Evolutionary conservation across 768 basidiomycete genomes (phyloP), one percentile per base, ranked within the genome.

Genomic region (Collybia mongolica): DNA sequence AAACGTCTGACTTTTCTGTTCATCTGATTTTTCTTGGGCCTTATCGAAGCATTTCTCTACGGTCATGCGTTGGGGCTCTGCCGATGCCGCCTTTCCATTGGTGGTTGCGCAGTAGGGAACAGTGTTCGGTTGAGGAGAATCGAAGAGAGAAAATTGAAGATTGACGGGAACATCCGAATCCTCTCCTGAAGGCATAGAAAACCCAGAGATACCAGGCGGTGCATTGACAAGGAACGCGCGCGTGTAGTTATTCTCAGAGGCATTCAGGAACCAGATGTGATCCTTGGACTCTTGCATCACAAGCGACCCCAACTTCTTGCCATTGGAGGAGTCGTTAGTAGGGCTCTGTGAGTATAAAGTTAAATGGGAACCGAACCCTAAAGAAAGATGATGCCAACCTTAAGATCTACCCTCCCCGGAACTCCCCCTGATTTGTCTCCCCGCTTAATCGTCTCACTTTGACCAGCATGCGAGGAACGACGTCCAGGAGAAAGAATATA

Each of bases 1-100:
- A 63, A 90, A 91, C 4, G 70, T 55, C 62, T 91, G 88, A 54
- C 79, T 82, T 56, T 64, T 65, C 57, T 76, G 70, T 17, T 53
- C 38, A 29, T 44, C 42, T 39, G 46, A 42, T 11, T 45, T 26
- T 26, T 17, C 29, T 12, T 52, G 51, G 7, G 49, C 52, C 15
- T 38, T n/a, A 44, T 56, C 53, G 20, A 52, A 53, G 56, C 84
- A 89, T 7, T 58, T 60, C 43, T 73, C 63, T 61, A 80, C 72
- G 5, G 72, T 75, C 60, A 89, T 69, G 3, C 79, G 75, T n/a
- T 26, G 44, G 6, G 36, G 44, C 6, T 42, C 18, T 32, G 11
- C 2, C 11, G 32, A 12, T 6, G 32, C 20, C 23, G 6, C 39
- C 26, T 41, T 12, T 24, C 17, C 12, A 9, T 49, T 41, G 18